Base-by-base conservation (phyloP, 2,329 filamentous ascomycete genomes). In the Monilinia fructigena region DNA sequence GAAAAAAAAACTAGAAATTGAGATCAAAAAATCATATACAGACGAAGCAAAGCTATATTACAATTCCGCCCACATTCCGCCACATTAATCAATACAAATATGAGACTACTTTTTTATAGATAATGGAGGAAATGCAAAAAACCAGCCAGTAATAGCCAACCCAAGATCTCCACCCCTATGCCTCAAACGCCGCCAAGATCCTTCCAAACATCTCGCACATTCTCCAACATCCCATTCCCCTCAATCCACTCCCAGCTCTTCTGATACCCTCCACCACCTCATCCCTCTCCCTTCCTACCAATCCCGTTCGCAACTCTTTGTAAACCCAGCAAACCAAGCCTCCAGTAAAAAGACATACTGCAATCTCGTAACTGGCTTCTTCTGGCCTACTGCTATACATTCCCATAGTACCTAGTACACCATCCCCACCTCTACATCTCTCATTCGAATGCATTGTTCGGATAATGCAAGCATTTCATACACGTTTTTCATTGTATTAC, bases 271-370 rank as follows among this genome's bases (percentile, higher is more conserved):
- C 66, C 20, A 71, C 55, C 50, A 70, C 70, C 55, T 69, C 59
- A 31, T 68, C 68, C 28, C 50, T 68, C 35, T 55, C 68, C 6
- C 11, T 31, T 8, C 40, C 38, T 7, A n/a, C 53, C 23, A 62
- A 47, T 26, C 65, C 66, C 3, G 40, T 56, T 45, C 68, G 69
- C 55, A 75, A 55, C 58, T 73, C 71, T 18, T 70, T 72, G 67
- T 71, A 75, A 6, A 72, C 73, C 73, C 73, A 75, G 50, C 73
- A 75, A 0, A 75, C 70, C 66, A 75, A 71, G 0, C 73, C 73
- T 12, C 72, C 73, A 0, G 73, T 75, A 23, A 75, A 74, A 16
- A 75, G 50, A 58, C 71, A 70, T 3, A 72, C 69, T 0, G 70
- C 69, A 31, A 74, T 69, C 56, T 75, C 73, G 53, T 71, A 75